Conservation (phyloP, 2,329 filamentous ascomycete genomes). For the Lecanoromycetidae sp. region DNA sequence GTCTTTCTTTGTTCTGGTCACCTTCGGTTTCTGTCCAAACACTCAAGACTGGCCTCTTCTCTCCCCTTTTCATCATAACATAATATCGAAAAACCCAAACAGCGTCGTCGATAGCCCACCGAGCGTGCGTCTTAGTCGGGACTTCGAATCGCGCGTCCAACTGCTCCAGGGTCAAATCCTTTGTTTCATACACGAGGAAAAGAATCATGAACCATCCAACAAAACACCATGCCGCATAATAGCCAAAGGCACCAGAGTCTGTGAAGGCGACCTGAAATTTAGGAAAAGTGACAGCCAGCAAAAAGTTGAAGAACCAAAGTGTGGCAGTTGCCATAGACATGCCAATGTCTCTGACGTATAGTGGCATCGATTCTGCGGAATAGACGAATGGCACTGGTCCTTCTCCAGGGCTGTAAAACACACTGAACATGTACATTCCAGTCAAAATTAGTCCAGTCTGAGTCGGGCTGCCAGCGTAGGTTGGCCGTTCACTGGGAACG, state of each 20-base stretch:
- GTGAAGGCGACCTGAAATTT: conserved; percentile 37
- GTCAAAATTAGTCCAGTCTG: conserved; percentile 26
- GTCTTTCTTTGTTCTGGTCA: neutral
- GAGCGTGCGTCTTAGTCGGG: conserved; percentile 33
- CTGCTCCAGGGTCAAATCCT: conserved; percentile 33
- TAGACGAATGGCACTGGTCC: conserved; percentile 56
- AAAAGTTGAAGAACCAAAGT: conserved; percentile 46
- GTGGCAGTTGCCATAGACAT: conserved; percentile 48
- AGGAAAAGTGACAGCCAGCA: conserved; percentile 43
- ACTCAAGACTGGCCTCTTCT: neutral
- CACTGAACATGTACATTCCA: conserved; percentile 29
- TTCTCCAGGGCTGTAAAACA: conserved; percentile 36
- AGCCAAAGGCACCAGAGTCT: conserved; percentile 41
- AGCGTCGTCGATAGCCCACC: conserved; percentile 8
- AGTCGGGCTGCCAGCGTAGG: conserved; percentile 15
- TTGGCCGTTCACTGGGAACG: too few relatives aligned
- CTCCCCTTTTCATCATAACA: conserved; percentile 2
- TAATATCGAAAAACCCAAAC: conserved; percentile 9
- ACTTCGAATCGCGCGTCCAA: conserved; percentile 44
- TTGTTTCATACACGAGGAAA: conserved; percentile 41
- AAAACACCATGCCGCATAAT: conserved; percentile 45
- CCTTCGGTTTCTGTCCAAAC: neutral
- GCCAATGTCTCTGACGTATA: conserved; percentile 51
- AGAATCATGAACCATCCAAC: conserved; percentile 40
- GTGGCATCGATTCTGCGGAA: conserved; percentile 53